Base-by-base conservation (phyloP, 306 rosid species). In the Trifolium subterraneum region DNA sequence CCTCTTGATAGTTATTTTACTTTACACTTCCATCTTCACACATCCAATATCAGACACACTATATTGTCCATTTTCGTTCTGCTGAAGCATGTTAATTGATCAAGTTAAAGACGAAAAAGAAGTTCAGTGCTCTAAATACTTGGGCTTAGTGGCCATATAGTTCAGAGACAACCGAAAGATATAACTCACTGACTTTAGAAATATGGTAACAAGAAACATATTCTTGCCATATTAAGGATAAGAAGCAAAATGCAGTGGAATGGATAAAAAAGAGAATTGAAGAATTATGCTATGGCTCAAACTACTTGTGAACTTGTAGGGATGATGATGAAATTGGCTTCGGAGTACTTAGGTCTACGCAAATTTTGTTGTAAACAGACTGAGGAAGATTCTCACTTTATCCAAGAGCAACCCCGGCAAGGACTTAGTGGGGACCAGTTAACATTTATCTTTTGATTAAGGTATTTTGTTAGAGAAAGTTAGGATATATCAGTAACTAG, bases 21-120 rank as follows among this genome's bases (percentile, higher is more conserved):
- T 73, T 54, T 72, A 77, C 68, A 72, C 72, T 81, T 81, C 63
- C 76, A 81, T 72, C 79, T 81, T 63, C 68, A 80, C 64, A 73
- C 75, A 62, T 48, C 77, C 68, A 54, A 72, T 63, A 63, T 77
- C 68, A 80, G 75, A 80, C 76, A 80, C 61, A 68, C 74, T 68
- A 73, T 51, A 80, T 55, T 55, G 68, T 73, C 78, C 70, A 80
- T 69, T 69, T 70, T 77, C 82, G 64, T 56, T 76, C 82, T 72
- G 64, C 71, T 63, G 62, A 80, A 84, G 82, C 44, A 76, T 67
- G 70, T 72, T 62, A 61, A 80, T 54, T 62, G 51, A 41, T 77
- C 54, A 29, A 77, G 63, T 65, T 69, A 84, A 77, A 73, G 69
- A 77, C 55, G 80, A 67, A 77, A 74, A 72, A 63, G 56, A 47